Conservation (phyloP, 371 early-diverging fungal species). For the Saksenaea oblongispora region DNA sequence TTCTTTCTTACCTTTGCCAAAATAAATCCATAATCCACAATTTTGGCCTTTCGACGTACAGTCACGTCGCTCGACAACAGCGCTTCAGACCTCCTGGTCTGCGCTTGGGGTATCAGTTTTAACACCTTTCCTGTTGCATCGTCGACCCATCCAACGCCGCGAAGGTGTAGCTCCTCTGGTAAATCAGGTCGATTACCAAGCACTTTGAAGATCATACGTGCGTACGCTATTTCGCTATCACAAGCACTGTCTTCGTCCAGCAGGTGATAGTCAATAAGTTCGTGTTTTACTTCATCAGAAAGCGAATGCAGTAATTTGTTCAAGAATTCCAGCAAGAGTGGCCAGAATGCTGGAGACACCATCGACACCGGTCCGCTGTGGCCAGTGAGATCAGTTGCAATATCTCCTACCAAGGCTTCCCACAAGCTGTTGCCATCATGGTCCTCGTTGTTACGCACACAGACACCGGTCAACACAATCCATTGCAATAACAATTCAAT, state of each 20-base stretch:
- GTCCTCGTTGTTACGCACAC: slow-evolving; percentile 11
- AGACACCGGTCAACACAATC: slow-evolving; percentile 41
- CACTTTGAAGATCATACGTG: slow-evolving; percentile 11
- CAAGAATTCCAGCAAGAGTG: slow-evolving; percentile 32
- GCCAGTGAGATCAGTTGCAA: background rate
- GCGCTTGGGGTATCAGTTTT: background rate
- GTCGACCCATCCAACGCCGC: slow-evolving; percentile 54
- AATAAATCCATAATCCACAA: slow-evolving; percentile 45
- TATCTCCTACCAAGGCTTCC: slow-evolving; percentile 28
- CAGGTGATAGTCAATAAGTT: slow-evolving; percentile 34
- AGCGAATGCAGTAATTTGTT: slow-evolving; percentile 32
- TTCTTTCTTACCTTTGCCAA: slow-evolving; percentile 45
- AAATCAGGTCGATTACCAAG: slow-evolving; percentile 32
- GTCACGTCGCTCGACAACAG: background rate
- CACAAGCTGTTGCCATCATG: slow-evolving; percentile 24
- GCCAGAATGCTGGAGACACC: slow-evolving; percentile 39
- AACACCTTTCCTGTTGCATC: slow-evolving; percentile 34
- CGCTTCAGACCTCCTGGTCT: background rate
- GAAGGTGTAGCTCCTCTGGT: slow-evolving; percentile 44
- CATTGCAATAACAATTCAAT: slow-evolving; percentile 47
- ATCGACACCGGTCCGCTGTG: slow-evolving; percentile 7
- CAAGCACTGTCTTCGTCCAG: slow-evolving; percentile 21
- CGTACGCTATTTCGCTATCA: slow-evolving; percentile 18
- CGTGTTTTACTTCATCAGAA: slow-evolving; percentile 30
- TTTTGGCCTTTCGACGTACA: slow-evolving; percentile 30